Evolutionary conservation across 1,284 basidiomycete species (phyloP).

Genomic region (Mycena citricolor): DNA sequence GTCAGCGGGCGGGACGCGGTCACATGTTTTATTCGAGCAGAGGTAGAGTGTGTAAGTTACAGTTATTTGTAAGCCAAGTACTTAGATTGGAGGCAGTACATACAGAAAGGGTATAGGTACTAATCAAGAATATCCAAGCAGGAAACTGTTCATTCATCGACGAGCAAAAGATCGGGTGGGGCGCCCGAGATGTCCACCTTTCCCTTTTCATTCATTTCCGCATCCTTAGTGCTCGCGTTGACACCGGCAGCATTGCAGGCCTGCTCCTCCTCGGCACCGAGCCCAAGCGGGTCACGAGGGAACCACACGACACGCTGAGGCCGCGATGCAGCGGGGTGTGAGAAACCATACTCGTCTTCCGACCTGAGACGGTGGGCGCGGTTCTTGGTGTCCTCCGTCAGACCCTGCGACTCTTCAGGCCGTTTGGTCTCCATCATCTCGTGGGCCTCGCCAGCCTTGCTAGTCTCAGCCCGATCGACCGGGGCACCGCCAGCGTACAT

Average conservation of each 20-base stretch:
- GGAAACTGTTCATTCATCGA: too few relatives aligned
- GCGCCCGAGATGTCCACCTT: slow-evolving; percentile 52
- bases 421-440: slow-evolving; percentile 18
- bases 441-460: slow-evolving; percentile 14
- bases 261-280: slow-evolving; percentile 63
- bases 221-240: slow-evolving; percentile 52
- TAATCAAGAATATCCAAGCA: too few relatives aligned
- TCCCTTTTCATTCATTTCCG: slow-evolving; percentile 67
- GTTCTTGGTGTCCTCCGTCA: slow-evolving; percentile 9
- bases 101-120: too few relatives aligned
- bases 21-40: too few relatives aligned
- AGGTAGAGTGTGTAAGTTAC: too few relatives aligned
- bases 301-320: slow-evolving; percentile 82
- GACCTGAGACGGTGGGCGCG: slow-evolving; percentile 17
- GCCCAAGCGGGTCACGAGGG: slow-evolving; percentile 67
- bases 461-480: slow-evolving; percentile 1
- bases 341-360: slow-evolving; percentile 62
- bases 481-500: slow-evolving; percentile 34
- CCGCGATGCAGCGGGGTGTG: slow-evolving; percentile 77
- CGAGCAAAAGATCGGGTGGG: slow-evolving; percentile 31
- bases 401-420: slow-evolving; percentile 18
- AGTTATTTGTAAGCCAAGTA: too few relatives aligned
- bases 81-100: too few relatives aligned
- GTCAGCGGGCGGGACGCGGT: too few relatives aligned
- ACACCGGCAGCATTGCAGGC: slow-evolving; percentile 61